A percentile compares a stretch with the other conserved stretches of the same genome.
phyloP scores from a whole-genome alignment of 805 yeast species.

The Starmerella lactis-condensi region DNA sequence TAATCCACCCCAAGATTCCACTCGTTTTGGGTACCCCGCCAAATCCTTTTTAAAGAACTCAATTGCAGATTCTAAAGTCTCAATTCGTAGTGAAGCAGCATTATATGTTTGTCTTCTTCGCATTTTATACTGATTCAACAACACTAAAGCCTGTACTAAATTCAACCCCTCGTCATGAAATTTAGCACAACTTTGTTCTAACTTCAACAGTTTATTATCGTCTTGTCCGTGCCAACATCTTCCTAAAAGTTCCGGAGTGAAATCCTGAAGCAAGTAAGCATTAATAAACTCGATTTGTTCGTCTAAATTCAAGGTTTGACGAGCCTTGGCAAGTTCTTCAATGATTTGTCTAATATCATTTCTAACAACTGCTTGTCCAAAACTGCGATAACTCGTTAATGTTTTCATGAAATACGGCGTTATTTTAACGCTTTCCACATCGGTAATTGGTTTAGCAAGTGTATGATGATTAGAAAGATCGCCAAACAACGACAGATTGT shows the following conservation, averaged over 20 bases:
- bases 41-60: slow-evolving; percentile 49
- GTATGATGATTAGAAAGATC: slow-evolving; percentile 52
- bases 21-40: slow-evolving; percentile 41
- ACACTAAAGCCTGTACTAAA: slow-evolving; percentile 47
- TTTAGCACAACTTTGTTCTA: slow-evolving; percentile 26
- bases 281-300: slow-evolving; percentile 6
- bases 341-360: slow-evolving; percentile 49
- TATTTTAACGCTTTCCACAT: slow-evolving; percentile 25
- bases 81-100: slow-evolving; percentile 37
- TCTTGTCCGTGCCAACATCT: slow-evolving; percentile 7
- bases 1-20: slow-evolving; percentile 72
- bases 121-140: slow-evolving; percentile 47
- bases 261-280: slow-evolving; percentile 10
- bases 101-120: slow-evolving; percentile 56
- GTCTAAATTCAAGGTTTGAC: neutral
- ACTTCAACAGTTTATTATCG: slow-evolving; percentile 1
- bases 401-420: slow-evolving; percentile 36
- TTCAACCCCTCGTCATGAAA: slow-evolving; percentile 44
- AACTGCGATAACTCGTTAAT: slow-evolving; percentile 38
- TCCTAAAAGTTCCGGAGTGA: slow-evolving; percentile 4
- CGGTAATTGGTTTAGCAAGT: slow-evolving; percentile 25
- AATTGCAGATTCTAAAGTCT: slow-evolving; percentile 62
- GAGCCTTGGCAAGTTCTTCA: slow-evolving; percentile 27
- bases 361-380: slow-evolving; percentile 40
- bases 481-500: slow-evolving; percentile 34